Conservation (phyloP, 2,329 filamentous ascomycete species). For the Claviceps humidiphila region DNA sequence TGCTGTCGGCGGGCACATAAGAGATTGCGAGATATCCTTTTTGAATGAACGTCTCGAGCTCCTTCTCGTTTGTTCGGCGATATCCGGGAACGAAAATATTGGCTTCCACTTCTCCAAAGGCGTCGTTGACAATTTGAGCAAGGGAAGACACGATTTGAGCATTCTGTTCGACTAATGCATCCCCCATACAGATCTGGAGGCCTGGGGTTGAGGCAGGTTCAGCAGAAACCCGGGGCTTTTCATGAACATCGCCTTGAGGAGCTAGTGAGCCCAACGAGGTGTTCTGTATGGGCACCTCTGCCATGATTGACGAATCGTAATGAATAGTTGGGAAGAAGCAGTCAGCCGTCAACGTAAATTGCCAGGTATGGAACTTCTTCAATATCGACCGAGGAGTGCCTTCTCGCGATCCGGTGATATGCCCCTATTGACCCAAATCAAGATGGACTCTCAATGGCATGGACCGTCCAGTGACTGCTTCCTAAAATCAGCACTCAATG, state of each 20-base stretch:
- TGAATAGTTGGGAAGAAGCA: neutral
- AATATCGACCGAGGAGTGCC: no score
- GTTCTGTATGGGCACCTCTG: neutral
- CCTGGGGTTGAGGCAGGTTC: neutral
- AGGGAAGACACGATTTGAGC: slow-evolving; percentile 7
- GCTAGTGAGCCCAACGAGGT: neutral
- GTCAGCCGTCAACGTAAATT: no score
- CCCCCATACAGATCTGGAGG: slow-evolving; percentile 12
- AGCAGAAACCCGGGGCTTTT: neutral
- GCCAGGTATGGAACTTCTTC: no score
- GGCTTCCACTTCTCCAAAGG: slow-evolving; percentile 13
- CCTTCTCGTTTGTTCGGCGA: slow-evolving; percentile 11
- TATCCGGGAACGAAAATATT: slow-evolving; percentile 16
- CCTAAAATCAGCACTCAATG: no score
- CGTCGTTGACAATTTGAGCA: slow-evolving; percentile 14
- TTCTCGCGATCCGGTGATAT: no score
- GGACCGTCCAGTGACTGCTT: no score
- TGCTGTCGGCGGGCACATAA: slow-evolving; percentile 3
- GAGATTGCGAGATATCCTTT: slow-evolving; percentile 14
- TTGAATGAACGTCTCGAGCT: slow-evolving; percentile 12
- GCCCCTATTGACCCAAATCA: no score
- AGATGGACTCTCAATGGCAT: no score
- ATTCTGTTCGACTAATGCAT: slow-evolving; percentile 9
- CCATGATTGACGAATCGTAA: neutral
- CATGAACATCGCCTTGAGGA: neutral